phyloP scores from a whole-genome alignment of 257 asterid genomes.

The Lycium barbarum region DNA sequence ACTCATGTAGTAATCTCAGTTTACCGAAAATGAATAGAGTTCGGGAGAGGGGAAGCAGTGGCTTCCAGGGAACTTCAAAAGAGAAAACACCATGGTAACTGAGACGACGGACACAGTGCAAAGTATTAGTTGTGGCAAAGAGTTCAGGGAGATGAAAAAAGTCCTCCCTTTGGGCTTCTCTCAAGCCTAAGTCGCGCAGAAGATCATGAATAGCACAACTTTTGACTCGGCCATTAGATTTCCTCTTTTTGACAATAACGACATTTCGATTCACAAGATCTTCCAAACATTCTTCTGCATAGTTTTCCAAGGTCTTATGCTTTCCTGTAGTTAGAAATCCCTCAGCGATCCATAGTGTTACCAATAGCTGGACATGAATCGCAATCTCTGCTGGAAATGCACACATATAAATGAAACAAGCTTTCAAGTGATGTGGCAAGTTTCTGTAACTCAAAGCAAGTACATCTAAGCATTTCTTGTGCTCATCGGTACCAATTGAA shows the following conservation, averaged over 20 bases:
- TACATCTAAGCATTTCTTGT: background rate
- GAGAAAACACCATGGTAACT: background rate
- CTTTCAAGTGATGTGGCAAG: slow-evolving; percentile 23
- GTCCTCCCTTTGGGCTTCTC: slow-evolving; percentile 2
- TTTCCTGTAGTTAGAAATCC: background rate
- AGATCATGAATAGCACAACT: background rate
- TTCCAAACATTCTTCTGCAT: background rate
- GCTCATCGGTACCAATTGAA: background rate
- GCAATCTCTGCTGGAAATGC: background rate
- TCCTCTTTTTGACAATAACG: background rate
- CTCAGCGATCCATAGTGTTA: background rate
- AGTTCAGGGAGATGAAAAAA: too few species aligned
- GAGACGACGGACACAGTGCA: too few species aligned
- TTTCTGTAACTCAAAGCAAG: background rate
- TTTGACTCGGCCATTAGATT: background rate
- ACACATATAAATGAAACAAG: slow-evolving; percentile 1
- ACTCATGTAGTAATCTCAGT: background rate
- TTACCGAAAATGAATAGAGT: slow-evolving; percentile 29
- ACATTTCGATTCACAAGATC: slow-evolving; percentile 8
- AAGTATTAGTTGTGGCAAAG: too few species aligned
- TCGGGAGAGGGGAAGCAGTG: background rate
- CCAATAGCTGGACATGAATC: background rate
- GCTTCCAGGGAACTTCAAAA: background rate
- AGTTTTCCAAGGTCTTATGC: background rate
- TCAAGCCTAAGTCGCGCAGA: background rate